phyloP scores from a whole-genome alignment of 2,329 filamentous ascomycete species.

The Curvularia sp. region DNA sequence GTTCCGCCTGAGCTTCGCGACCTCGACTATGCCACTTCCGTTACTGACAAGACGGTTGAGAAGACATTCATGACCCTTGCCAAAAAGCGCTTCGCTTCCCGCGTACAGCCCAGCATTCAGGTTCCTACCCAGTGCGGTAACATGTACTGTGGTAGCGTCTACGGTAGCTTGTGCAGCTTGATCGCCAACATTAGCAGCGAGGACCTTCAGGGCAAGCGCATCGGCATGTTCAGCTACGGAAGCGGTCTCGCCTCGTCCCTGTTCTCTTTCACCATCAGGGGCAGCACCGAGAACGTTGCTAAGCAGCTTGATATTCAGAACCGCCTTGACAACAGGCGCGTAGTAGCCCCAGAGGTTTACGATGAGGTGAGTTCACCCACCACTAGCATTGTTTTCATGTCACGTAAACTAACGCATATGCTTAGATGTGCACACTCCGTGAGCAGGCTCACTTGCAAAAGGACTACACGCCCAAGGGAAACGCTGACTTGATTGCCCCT shows the following conservation, averaged over 20 bases:
- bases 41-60: slow-evolving; percentile 61
- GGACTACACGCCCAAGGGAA: slow-evolving; percentile 57
- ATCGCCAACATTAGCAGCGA: slow-evolving; percentile 56
- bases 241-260: slow-evolving; percentile 60
- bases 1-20: slow-evolving; percentile 59
- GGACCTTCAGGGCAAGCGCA: slow-evolving; percentile 58
- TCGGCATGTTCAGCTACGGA: slow-evolving; percentile 62
- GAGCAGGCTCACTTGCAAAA: slow-evolving; percentile 61
- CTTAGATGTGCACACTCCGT: slow-evolving; percentile 60
- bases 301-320: slow-evolving; percentile 58
- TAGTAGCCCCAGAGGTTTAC: slow-evolving; percentile 58
- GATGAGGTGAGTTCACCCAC: slow-evolving; percentile 50
- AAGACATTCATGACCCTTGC: slow-evolving; percentile 61
- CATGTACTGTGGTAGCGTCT: slow-evolving; percentile 64
- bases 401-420: slow-evolving; percentile 34
- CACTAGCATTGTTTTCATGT: slow-evolving; percentile 22
- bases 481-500: slow-evolving; percentile 54
- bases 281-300: slow-evolving; percentile 56
- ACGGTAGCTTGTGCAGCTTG: slow-evolving; percentile 58
- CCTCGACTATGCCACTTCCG: slow-evolving; percentile 56
- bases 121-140: slow-evolving; percentile 63
- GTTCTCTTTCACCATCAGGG: slow-evolving; percentile 59
- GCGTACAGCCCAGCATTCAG: slow-evolving; percentile 59
- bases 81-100: slow-evolving; percentile 60
- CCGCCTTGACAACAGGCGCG: slow-evolving; percentile 55